Conservation (phyloP, 176 grass and related monocot species). For the Carex kokanica region DNA sequence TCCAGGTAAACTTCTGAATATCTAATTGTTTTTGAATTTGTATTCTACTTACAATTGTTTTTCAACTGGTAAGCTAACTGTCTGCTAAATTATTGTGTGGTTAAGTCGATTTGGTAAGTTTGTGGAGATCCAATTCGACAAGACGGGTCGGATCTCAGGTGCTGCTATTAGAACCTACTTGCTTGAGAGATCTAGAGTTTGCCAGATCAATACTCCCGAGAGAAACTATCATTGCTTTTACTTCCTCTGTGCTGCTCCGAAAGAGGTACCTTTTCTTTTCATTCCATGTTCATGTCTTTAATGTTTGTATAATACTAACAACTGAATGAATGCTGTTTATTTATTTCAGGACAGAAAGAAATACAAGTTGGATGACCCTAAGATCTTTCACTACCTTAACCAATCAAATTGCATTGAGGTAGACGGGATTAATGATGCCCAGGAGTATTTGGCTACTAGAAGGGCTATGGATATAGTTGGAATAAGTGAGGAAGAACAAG, state of each 20-base stretch:
- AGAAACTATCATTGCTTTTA: slow-evolving; percentile 99
- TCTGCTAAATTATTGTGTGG: slow-evolving; percentile 26
- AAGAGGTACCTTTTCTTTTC: slow-evolving; percentile 46
- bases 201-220: slow-evolving; percentile 95
- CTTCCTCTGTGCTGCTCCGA: slow-evolving; percentile 82
- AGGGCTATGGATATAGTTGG: slow-evolving; percentile 99
- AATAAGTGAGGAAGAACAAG: slow-evolving; percentile 95
- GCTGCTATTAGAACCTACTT: slow-evolving; percentile 99
- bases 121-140: slow-evolving; percentile 99
- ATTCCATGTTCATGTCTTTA: neutral
- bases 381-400: slow-evolving; percentile 88
- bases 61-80: slow-evolving; percentile 31
- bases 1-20: slow-evolving; percentile 65
- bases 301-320: neutral
- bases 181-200: slow-evolving; percentile 98
- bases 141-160: slow-evolving; percentile 89
- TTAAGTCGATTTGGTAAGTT: slow-evolving; percentile 98
- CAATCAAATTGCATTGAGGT: slow-evolving; percentile 93
- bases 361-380: slow-evolving; percentile 75
- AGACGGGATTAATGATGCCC: slow-evolving; percentile 88
- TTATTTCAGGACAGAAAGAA: slow-evolving; percentile 59
- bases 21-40: slow-evolving; percentile 9
- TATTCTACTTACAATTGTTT: slow-evolving; percentile 25
- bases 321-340: slow-evolving; percentile 8
- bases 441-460: slow-evolving; percentile 98